Conservation (phyloP, 2,329 filamentous ascomycete species). For the Stachybotrys echinatus region DNA sequence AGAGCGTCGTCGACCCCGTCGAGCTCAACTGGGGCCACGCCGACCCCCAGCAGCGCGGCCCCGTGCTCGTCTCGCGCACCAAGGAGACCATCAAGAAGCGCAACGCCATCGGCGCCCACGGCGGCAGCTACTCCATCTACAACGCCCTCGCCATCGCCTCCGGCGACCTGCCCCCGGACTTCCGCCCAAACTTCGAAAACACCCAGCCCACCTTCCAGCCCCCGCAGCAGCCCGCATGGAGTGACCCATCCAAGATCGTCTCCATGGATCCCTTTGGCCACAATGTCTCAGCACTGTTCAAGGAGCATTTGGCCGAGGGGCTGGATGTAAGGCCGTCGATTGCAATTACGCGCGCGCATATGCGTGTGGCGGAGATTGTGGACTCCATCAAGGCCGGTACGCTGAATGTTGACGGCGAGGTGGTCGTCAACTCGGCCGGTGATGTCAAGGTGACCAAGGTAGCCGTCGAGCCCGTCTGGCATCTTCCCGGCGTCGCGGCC, state of each 20-base stretch:
- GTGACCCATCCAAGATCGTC: constrained; percentile 11
- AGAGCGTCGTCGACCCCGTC: constrained; percentile 15
- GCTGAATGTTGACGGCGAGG: constrained; percentile 9
- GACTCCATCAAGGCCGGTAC: constrained; percentile 7
- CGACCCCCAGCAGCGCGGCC: constrained; percentile 12
- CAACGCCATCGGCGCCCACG: constrained; percentile 17
- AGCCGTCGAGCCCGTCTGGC: constrained; percentile 13
- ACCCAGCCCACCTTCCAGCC: constrained; percentile 11
- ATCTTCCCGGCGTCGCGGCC: constrained; percentile 11
- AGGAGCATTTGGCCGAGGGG: constrained; percentile 6
- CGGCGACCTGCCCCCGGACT: constrained; percentile 8
- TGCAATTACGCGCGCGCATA: constrained; percentile 10
- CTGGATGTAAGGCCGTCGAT: constrained; percentile 12
- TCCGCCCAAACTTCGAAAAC: constrained; percentile 10
- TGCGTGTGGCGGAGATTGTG: constrained; percentile 10
- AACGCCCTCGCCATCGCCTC: constrained; percentile 12
- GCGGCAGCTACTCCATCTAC: constrained; percentile 12
- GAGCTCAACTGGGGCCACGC: constrained; percentile 13
- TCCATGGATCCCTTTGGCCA: constrained; percentile 15
- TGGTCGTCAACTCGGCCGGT: constrained; percentile 7
- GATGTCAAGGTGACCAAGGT: constrained; percentile 13
- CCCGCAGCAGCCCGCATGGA: constrained; percentile 8
- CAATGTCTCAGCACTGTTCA: constrained; percentile 6
- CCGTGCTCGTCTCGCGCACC: constrained; percentile 13
- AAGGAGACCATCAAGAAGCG: constrained; percentile 12